Base-by-base conservation (phyloP, 129 eudicot genomes). In the Mikania micrantha region DNA sequence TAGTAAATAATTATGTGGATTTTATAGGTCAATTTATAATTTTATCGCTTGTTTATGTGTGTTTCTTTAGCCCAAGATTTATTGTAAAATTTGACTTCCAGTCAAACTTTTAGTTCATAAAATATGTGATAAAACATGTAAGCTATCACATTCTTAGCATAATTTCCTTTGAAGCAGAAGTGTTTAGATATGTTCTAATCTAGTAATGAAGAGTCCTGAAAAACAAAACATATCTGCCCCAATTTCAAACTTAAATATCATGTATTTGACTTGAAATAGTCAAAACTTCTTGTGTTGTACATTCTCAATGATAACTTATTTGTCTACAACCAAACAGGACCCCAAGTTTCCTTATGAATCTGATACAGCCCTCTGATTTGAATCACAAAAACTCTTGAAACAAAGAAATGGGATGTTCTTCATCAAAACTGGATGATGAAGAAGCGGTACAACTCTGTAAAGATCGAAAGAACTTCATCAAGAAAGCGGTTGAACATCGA, bases 401-500 rank as follows among this genome's bases (percentile, higher is more conserved):
- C 21, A 24, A 38, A 80, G 80, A 73, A 80, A 93, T 93, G 99
- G 99, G 99, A 86, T 93, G 99, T 79, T 89, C 96, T 25, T 76
- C 96, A 25, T 93, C 99, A 15, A 93, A 93, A 72, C 39, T 93
- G 66, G 99, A 93, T 22, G 88, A 89, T 50, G 96, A 90, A 73
- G 99, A 89, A 79, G 90, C 90, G 10, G 95, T 93, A 36, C 88
- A 81, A 64, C 87, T 93, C 1, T 93, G 99, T 48, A 93, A 89
- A 72, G 99, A 93, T 40, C 72, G 99, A 11, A 93, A 89, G 58
- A 89, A 83, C 77, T 93, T 93, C 84, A 93, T 93, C 40, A 86
- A 82, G 40, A 90, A 93, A 84, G 99, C 99, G 0, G 95, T 93
- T 15, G 99, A 89, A 78, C 88, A 93, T 12, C 79, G 99, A 76